Conservation (phyloP, 306 rosid genomes). For the Corylus avellana region DNA sequence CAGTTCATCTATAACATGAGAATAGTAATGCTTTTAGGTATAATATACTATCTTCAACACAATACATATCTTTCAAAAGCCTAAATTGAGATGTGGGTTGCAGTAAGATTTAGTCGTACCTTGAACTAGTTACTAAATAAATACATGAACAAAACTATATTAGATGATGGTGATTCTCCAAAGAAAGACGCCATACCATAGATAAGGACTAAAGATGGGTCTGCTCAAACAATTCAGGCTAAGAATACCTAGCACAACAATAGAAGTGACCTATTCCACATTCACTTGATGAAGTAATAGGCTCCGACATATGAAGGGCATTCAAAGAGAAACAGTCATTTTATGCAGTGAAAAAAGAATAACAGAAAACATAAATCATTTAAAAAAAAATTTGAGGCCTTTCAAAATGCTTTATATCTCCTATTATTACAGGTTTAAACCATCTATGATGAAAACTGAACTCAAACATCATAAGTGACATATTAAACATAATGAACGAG, state of each 20-base stretch:
- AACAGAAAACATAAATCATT: not conserved
- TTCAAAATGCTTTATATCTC: not conserved
- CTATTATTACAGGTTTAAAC: not conserved
- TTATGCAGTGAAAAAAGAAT: not conserved
- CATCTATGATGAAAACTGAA: not conserved
- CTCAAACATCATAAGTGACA: conserved; percentile 1
- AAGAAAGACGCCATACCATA: not conserved
- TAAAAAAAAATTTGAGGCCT: not conserved
- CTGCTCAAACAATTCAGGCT: not conserved
- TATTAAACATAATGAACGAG: conserved; percentile 13
- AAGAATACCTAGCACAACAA: not conserved
- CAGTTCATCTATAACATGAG: not conserved
- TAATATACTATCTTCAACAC: too few species aligned
- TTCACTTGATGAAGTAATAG: not conserved
- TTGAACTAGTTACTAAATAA: not conserved
- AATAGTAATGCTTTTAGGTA: too few species aligned
- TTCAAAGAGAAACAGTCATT: not conserved
- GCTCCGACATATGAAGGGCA: not conserved
- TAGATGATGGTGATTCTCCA: not conserved
- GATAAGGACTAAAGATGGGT: not conserved
- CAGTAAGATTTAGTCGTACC: not conserved
- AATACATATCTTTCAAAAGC: not conserved
- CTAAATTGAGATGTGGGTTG: not conserved
- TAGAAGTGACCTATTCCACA: not conserved
- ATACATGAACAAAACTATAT: not conserved